Evolutionary conservation across 2,329 filamentous ascomycete genomes (phyloP).

Genomic region (Geosmithia flava): DNA sequence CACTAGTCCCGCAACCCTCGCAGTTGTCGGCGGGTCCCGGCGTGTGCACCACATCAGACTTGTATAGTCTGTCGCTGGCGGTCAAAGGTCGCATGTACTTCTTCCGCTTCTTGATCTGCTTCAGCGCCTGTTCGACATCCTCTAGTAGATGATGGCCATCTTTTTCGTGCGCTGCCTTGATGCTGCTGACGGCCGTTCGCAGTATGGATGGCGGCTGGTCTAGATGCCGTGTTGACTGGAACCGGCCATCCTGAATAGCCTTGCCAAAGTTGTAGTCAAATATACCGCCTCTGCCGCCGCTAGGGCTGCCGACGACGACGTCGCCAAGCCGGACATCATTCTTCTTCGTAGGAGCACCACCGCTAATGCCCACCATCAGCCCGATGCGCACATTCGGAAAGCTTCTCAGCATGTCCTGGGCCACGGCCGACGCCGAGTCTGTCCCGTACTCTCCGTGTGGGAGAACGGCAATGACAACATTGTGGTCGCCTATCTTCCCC

Average conservation of each 20-base stretch:
- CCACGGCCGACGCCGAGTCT: slow-evolving; percentile 5
- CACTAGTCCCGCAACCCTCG: neutral
- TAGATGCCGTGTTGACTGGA: neutral
- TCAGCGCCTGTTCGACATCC: neutral
- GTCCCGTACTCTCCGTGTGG: slow-evolving; percentile 6
- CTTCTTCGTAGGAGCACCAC: slow-evolving; percentile 8
- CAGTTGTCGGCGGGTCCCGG: neutral
- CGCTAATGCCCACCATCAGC: slow-evolving; percentile 15
- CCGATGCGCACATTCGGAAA: slow-evolving; percentile 5
- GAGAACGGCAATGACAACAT: slow-evolving; percentile 7
- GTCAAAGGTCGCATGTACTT: neutral
- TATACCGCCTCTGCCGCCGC: slow-evolving; percentile 1
- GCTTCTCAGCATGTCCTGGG: slow-evolving; percentile 4
- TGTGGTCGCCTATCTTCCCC: slow-evolving; percentile 5
- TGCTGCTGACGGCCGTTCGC: slow-evolving; percentile 3
- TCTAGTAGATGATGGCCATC: neutral
- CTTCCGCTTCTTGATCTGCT: neutral
- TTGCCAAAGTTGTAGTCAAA: slow-evolving; percentile 11
- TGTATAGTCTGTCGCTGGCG: neutral
- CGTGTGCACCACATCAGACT: neutral
- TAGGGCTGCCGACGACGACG: slow-evolving; percentile 7
- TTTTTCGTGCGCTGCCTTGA: neutral
- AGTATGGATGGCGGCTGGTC: neutral
- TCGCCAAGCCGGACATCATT: slow-evolving; percentile 10
- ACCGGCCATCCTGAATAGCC: neutral